A percentile compares a stretch with the other conserved stretches of the same genome.
Evolutionary conservation across 2,329 filamentous ascomycete species (phyloP).

Genomic region (Colletotrichum sp.): DNA sequence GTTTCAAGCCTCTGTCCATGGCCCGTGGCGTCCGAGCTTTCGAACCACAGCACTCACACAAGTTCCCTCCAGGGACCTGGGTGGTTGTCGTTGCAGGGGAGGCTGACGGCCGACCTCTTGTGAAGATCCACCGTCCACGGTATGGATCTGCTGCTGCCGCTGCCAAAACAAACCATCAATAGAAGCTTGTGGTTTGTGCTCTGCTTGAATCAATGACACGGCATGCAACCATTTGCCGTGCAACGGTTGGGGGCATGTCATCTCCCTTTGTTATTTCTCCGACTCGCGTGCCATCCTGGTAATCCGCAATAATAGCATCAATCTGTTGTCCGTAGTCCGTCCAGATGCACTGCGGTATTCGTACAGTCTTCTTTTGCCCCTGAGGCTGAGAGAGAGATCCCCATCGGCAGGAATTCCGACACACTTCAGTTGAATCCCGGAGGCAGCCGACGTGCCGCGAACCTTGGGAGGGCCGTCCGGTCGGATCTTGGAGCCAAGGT

Average conservation of each 20-base stretch:
- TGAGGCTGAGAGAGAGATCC: not conserved
- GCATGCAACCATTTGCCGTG: not conserved
- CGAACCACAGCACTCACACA: constrained; percentile 13
- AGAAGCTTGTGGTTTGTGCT: constrained; percentile 1
- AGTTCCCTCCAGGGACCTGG: constrained; percentile 13
- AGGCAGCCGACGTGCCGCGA: not conserved
- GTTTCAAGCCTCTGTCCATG: constrained; percentile 10
- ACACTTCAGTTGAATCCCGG: not conserved
- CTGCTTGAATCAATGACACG: not conserved
- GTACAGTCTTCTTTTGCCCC: not conserved
- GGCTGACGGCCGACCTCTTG: not conserved
- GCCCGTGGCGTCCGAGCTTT: constrained; percentile 1
- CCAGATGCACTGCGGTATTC: too few relatives aligned
- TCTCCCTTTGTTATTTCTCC: constrained; percentile 18
- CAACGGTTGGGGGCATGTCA: constrained; percentile 1
- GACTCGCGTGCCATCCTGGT: constrained; percentile 2
- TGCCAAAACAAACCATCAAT: not conserved
- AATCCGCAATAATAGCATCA: not conserved
- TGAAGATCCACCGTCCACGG: not conserved
- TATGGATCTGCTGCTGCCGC: constrained; percentile 5
- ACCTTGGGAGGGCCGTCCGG: not conserved
- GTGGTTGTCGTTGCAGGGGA: not conserved
- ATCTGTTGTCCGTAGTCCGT: not conserved
- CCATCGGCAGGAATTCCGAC: not conserved
- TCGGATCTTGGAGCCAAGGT: not conserved